These are phyloP conservation scores for Pseudogymnoascus sp. DNA, from an alignment of 2,329 filamentous ascomycete genomes.

Conservation along the genomic window DNA sequence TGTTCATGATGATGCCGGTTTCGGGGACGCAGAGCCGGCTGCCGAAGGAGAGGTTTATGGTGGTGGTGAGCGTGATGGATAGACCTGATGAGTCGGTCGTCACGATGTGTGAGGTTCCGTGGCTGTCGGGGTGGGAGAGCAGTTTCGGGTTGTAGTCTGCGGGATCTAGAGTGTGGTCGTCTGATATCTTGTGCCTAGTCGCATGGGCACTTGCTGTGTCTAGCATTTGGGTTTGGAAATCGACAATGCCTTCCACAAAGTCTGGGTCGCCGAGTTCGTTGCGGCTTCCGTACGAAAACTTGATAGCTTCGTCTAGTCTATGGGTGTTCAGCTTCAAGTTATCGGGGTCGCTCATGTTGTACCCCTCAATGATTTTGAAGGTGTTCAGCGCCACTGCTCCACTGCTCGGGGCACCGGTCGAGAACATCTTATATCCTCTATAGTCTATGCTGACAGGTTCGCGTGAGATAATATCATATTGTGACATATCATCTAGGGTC, in stretches of 20 bases:
- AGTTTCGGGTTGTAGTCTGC: conserved; percentile 66
- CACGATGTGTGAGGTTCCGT: conserved; percentile 69
- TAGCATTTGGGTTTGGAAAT: conserved; percentile 64
- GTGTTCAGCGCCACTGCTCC: conserved; percentile 63
- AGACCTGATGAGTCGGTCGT: conserved; percentile 67
- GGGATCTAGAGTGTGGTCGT: conserved; percentile 64
- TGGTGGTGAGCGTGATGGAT: conserved; percentile 76
- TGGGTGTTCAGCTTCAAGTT: conserved; percentile 67
- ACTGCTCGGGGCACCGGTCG: conserved; percentile 67
- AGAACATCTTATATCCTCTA: conserved; percentile 63
- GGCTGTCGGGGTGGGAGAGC: conserved; percentile 61
- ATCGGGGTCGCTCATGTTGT: conserved; percentile 46
- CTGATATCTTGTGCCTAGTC: conserved; percentile 63
- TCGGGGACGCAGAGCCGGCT: conserved; percentile 70
- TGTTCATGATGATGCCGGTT: conserved; percentile 48
- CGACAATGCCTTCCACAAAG: conserved; percentile 58
- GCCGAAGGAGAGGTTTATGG: conserved; percentile 82
- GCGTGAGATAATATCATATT: conserved; percentile 61
- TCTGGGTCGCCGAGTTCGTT: conserved; percentile 76
- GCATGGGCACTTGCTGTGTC: conserved; percentile 50
- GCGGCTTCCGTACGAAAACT: conserved; percentile 79
- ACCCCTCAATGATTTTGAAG: conserved; percentile 78
- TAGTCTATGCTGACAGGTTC: conserved; percentile 58
- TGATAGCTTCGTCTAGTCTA: conserved; percentile 78
- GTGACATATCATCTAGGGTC: conserved; percentile 57